Evolutionary conservation across 768 basidiomycete genomes (phyloP).

Genomic region (Boletellus ananiceps): DNA sequence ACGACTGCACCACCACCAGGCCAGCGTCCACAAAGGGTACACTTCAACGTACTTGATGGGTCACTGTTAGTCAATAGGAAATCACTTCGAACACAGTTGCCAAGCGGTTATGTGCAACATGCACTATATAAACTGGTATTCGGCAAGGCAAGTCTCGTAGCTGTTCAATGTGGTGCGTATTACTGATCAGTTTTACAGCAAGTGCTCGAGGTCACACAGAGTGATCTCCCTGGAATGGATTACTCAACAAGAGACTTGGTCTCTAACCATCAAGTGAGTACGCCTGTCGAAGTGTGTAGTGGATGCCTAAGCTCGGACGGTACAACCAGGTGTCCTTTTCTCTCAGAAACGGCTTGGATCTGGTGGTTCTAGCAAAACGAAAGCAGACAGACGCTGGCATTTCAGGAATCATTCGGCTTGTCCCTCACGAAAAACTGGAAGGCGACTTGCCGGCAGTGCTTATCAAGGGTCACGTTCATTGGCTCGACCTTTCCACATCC

Average conservation of each 20-base stretch:
- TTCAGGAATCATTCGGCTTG: slow-evolving; percentile 12
- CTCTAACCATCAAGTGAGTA: slow-evolving; percentile 9
- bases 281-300: neutral
- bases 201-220: slow-evolving; percentile 6
- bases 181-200: neutral
- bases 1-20: slow-evolving; percentile 9
- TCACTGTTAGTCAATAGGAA: slow-evolving; percentile 38
- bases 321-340: slow-evolving; percentile 15
- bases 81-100: slow-evolving; percentile 15
- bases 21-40: slow-evolving; percentile 23
- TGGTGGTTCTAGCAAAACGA: slow-evolving; percentile 7
- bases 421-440: slow-evolving; percentile 10
- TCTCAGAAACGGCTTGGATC: neutral
- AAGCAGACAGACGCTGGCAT: neutral
- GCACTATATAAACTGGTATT: slow-evolving; percentile 1
- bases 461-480: slow-evolving; percentile 15
- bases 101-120: slow-evolving; percentile 1
- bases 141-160: no score
- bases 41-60: slow-evolving; percentile 38
- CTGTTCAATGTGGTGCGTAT: no score
- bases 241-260: slow-evolving; percentile 8
- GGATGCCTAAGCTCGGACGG: neutral
- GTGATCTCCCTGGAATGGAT: slow-evolving; percentile 13
- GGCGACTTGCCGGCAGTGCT: slow-evolving; percentile 17
- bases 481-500: slow-evolving; percentile 11